Percentiles rank a stretch among this genome's conserved stretches.
phyloP scores from a whole-genome alignment of 2,329 filamentous ascomycete species.

The Didymella pinodella region DNA sequence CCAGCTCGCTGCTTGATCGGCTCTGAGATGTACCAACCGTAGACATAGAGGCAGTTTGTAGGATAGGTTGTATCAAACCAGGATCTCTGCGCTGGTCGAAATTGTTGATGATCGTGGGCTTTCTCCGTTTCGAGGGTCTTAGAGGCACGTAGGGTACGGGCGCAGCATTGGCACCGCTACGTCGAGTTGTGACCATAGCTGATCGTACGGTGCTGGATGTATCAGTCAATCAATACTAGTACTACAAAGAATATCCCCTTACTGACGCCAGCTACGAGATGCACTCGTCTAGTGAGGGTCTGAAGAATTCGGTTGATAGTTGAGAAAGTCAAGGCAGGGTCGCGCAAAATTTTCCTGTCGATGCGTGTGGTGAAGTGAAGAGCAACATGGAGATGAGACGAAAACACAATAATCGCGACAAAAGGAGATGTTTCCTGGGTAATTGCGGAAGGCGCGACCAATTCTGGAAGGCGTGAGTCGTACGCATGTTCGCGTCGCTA shows the following conservation, averaged over 20 bases:
- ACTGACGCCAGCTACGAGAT: not conserved
- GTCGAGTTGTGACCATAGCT: constrained; percentile 24
- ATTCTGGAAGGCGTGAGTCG: constrained; percentile 22
- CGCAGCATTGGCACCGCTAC: constrained; percentile 17
- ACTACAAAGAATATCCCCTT: not conserved
- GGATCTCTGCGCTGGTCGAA: not conserved
- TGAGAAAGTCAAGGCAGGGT: not conserved
- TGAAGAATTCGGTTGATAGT: not conserved
- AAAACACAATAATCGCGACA: constrained; percentile 3
- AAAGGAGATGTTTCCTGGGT: constrained; percentile 14
- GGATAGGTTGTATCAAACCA: not conserved
- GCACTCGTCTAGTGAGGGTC: not conserved
- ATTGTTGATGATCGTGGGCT: not conserved
- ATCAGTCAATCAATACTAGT: not conserved
- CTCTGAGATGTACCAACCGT: not conserved
- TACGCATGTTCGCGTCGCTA: not conserved
- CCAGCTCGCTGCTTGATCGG: not conserved
- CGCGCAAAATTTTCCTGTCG: not conserved
- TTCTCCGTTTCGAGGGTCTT: not conserved
- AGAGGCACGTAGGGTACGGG: not conserved
- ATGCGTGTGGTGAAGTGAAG: constrained; percentile 1
- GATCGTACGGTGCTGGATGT: not conserved
- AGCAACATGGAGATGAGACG: constrained; percentile 3
- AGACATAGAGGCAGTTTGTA: not conserved
- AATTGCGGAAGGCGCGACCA: constrained; percentile 25